Base-by-base conservation (phyloP, 371 early-diverging fungal species). In the Capillidium heterosporum region DNA sequence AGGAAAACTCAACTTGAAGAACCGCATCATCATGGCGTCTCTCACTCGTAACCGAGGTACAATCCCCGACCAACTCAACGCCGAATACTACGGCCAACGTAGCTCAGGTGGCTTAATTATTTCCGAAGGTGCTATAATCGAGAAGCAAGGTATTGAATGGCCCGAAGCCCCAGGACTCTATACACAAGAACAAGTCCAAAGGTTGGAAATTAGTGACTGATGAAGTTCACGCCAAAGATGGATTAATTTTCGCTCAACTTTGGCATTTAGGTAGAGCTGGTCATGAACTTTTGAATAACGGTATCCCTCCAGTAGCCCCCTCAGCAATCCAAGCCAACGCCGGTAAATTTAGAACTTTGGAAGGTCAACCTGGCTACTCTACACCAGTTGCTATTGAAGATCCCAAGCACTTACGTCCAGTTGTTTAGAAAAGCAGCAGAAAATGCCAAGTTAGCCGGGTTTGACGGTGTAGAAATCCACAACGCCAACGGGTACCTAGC, bases 381-480 rank as follows among this genome's bases (percentile, higher is more conserved):
- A 23, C 27, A 3, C 48, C 48, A 11, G n/a, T 10, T 26, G 48
- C 21, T 26, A 48, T 48, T 27, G 26, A 48, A 48, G 48, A 48
- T 48, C 48, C 48, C 27, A 44, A 44, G 19, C n/a, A 44, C 17
- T 27, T 48, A 28, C 27, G 27, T 48, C 24, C 11, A 48, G 23
- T 10, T 48, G 8, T 27, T 26, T n/a, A 27, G 5, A 26, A 28
- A 27, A 26, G 48, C 28, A 19, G 28, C 48, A 10, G 13, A 27
- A 27, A 48, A 28, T 27, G 48, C 28, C 27, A 48, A 48, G 23
- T 11, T 23, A 11, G 71, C 71, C 5, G 81, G 76, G 1, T 82
- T 84, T 59, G 81, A 84, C 50, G 79, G 73, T 32, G 65, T 84
- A 1, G 80, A 84, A 57, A 65, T 86, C 26, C 85, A 85, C 62